Percentiles rank a stretch among this genome's conserved stretches.
Conservation (phyloP, 2,329 filamentous ascomycete species). For the Ophiostoma australiae region DNA sequence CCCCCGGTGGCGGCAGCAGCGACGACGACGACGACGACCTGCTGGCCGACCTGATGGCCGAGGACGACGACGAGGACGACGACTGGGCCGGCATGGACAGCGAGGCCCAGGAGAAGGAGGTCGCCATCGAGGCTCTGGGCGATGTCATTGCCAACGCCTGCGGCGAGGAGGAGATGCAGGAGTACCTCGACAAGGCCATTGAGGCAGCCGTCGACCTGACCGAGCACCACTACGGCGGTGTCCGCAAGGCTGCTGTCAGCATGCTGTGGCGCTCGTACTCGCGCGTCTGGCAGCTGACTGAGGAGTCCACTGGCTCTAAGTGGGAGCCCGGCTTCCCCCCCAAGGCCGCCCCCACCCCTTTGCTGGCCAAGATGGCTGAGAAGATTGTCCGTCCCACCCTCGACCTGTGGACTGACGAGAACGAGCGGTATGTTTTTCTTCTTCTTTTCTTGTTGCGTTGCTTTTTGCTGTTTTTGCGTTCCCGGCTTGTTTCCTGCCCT, state of each 20-base stretch:
- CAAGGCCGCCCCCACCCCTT: slow-evolving; percentile 69
- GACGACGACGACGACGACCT: slow-evolving; percentile 51
- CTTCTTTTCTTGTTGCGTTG: slow-evolving; percentile 26
- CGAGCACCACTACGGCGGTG: slow-evolving; percentile 87
- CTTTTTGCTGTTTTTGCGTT: slow-evolving; percentile 53
- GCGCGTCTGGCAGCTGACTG: slow-evolving; percentile 81
- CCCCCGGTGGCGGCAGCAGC: slow-evolving; percentile 36
- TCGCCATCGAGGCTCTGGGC: slow-evolving; percentile 89
- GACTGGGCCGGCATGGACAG: slow-evolving; percentile 79
- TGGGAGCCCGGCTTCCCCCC: slow-evolving; percentile 86
- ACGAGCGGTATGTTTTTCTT: slow-evolving; percentile 80
- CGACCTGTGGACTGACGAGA: slow-evolving; percentile 81
- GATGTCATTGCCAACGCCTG: slow-evolving; percentile 87
- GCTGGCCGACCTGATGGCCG: slow-evolving; percentile 47
- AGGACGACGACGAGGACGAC: slow-evolving; percentile 68
- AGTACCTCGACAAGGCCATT: slow-evolving; percentile 85
- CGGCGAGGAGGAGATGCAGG: slow-evolving; percentile 63
- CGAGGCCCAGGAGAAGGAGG: slow-evolving; percentile 92
- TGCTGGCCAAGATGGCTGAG: slow-evolving; percentile 79
- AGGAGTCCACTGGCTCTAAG: slow-evolving; percentile 71
- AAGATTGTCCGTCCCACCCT: slow-evolving; percentile 81
- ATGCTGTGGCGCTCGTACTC: slow-evolving; percentile 93
- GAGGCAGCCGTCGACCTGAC: slow-evolving; percentile 73
- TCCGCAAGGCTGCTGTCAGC: slow-evolving; percentile 84
- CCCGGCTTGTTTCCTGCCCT: slow-evolving; percentile 24